Evolutionary conservation across 2,329 filamentous ascomycete species (phyloP), one percentile per base, ranked within the genome.

Genomic region (Epichloe coenophiala): DNA sequence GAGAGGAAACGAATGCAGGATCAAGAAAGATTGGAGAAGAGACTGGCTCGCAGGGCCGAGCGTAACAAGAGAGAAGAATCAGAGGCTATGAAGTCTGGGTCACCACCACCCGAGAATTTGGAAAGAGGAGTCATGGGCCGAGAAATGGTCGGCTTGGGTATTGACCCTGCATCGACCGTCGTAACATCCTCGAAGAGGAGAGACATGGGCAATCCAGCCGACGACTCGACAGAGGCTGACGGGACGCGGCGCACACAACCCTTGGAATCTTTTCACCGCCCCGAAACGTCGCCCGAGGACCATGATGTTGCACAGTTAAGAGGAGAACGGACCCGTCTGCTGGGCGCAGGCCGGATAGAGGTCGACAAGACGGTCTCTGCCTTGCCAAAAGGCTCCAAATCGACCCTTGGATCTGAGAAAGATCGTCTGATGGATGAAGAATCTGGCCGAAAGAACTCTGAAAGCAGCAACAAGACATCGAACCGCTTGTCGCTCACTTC

Each of bases 1-100:
- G 87, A 95, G 57, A 81, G 81, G 63, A 90, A 86, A 67, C 78
- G 76, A 49, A 72, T 77, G 51, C 75, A 75, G 38, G 84, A 91
- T 21, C 78, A 81, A 55, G 81, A 88, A 54, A 80, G 76, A 55
- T 68, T 83, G 23, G 80, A 85, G 56, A 76, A 76, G 49, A 80
- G 77, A 52, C 68, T 93, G 23, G 76, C 81, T 40, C 75, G 79
- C 48, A 75, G 79, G 55, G 82, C 81, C 48, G 86, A 90, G 59
- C 80, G 79, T 57, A 81, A 84, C 60, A 76, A 65, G 54, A 73
- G 74, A 45, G 76, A 81, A 56, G 71, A 78, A 59, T 73, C 74
- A 31, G 74, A 77, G 47, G 76, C 78, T 23, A 68, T 69, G 38
- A 71, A 74, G 39, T 67, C 67, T 40, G 77, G 75, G 15, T 72